Conservation (phyloP, 148 eudicot species). For the Silene latifolia region DNA sequence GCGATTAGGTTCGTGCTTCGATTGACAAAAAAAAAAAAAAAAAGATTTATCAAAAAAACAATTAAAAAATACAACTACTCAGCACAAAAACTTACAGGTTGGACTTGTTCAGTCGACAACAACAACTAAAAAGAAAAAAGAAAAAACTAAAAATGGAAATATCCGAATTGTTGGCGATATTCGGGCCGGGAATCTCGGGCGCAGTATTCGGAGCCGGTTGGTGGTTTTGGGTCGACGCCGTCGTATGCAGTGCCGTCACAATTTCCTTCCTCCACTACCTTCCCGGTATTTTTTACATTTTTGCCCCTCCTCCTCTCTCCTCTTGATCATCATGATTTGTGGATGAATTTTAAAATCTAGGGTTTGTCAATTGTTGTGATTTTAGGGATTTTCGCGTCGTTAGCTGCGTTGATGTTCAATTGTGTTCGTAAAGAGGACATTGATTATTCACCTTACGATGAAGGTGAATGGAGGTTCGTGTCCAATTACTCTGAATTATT, state of each 20-base stretch:
- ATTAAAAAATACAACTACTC: too few species aligned
- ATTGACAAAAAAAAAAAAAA: too few species aligned
- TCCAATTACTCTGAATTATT: neutral
- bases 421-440: slow-evolving; percentile 91
- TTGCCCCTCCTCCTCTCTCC: slow-evolving; percentile 14
- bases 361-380: neutral
- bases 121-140: neutral
- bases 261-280: slow-evolving; percentile 87
- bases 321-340: neutral
- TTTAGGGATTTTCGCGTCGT: slow-evolving; percentile 82
- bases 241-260: slow-evolving; percentile 73
- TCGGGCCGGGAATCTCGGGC: slow-evolving; percentile 88
- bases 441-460: slow-evolving; percentile 93
- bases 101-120: neutral
- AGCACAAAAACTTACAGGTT: too few species aligned
- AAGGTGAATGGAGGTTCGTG: slow-evolving; percentile 93
- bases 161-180: slow-evolving; percentile 68
- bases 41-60: too few species aligned
- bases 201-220: slow-evolving; percentile 94
- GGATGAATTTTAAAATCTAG: neutral
- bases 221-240: slow-evolving; percentile 99
- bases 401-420: slow-evolving; percentile 96
- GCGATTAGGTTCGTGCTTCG: too few species aligned
- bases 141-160: slow-evolving; percentile 48
- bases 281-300: slow-evolving; percentile 45